Evolutionary conservation across 495 filamentous ascomycete species (phyloP).

Genomic region (Aspergillus ostianus): DNA sequence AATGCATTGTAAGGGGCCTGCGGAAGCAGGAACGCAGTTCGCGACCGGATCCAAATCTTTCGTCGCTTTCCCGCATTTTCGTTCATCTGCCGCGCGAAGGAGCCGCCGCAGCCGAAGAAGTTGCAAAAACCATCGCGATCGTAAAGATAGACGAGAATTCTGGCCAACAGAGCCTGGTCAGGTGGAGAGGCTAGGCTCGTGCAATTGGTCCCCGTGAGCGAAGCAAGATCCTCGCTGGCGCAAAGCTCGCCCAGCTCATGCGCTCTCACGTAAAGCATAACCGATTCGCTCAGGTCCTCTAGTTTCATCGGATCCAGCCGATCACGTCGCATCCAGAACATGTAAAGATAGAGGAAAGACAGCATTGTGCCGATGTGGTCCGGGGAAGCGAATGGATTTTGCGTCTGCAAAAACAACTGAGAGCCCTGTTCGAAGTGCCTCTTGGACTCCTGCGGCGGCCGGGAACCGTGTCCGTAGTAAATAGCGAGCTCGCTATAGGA

Average conservation of each 20-base stretch:
- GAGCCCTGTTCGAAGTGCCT: constrained; percentile 12
- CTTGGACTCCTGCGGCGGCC: constrained; percentile 10
- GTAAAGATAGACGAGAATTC: constrained; percentile 14
- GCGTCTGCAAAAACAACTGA: constrained; percentile 6
- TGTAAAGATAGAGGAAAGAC: constrained; percentile 17
- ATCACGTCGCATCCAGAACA: constrained; percentile 19
- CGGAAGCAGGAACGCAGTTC: constrained; percentile 5
- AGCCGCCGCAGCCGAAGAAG: constrained; percentile 19
- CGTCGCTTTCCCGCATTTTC: neutral
- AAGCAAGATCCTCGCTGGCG: constrained; percentile 6
- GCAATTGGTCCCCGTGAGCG: neutral
- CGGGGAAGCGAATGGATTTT: neutral
- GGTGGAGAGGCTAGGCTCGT: neutral
- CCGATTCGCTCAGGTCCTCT: constrained; percentile 6
- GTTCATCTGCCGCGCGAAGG: constrained; percentile 10
- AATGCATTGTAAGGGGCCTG: neutral
- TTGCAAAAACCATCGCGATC: constrained; percentile 18
- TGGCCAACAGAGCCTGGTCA: constrained; percentile 12
- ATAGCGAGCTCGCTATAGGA: constrained; percentile 17
- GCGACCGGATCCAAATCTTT: constrained; percentile 13
- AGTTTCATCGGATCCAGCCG: constrained; percentile 6
- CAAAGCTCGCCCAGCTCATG: constrained; percentile 11
- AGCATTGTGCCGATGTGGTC: constrained; percentile 16
- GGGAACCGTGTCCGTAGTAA: constrained; percentile 6
- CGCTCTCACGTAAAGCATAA: constrained; percentile 6